A percentile compares a stretch with the other conserved stretches of the same genome.
These are phyloP conservation scores for Blastobotrys attinorum DNA, from an alignment of 805 yeast genomes.

Conservation along the genomic window DNA sequence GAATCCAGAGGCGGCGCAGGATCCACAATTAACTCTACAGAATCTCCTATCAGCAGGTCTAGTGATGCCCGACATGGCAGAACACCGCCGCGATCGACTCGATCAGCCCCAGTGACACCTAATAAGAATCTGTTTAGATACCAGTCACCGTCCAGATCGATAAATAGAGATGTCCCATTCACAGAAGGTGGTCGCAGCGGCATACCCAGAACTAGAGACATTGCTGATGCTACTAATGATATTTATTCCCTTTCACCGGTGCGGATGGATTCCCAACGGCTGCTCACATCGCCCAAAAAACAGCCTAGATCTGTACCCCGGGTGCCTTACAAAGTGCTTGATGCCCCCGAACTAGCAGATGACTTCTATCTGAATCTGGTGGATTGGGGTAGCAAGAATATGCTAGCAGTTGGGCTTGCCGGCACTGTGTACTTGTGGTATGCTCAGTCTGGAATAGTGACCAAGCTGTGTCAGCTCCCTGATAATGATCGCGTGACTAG, in stretches of 20 bases:
- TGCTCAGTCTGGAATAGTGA: conserved; percentile 75
- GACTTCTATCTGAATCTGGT: conserved; percentile 87
- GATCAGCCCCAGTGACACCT: conserved; percentile 32
- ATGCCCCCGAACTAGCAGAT: conserved; percentile 92
- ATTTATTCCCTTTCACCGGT: conserved; percentile 80
- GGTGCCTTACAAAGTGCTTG: conserved; percentile 86
- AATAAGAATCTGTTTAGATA: conserved; percentile 38
- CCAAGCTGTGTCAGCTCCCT: conserved; percentile 61
- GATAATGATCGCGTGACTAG: conserved; percentile 70
- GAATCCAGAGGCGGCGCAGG: no score
- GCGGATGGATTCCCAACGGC: conserved; percentile 74
- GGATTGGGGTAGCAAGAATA: conserved; percentile 91
- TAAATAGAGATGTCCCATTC: not conserved
- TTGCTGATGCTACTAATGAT: conserved; percentile 57
- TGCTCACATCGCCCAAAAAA: conserved; percentile 75
- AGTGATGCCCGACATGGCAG: not conserved
- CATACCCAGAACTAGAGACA: conserved; percentile 3
- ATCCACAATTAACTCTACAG: no score
- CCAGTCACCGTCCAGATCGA: conserved; percentile 8
- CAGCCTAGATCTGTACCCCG: conserved; percentile 70
- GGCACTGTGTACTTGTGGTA: conserved; percentile 87
- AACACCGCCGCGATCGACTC: conserved; percentile 14
- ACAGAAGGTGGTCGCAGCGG: not conserved
- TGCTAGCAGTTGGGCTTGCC: conserved; percentile 85
- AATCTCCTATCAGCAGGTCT: no score